Percentiles rank a stretch among this genome's conserved stretches.
Evolutionary conservation across 139 green algal genomes (phyloP).

Genomic region (Coccomyxa sp.): DNA sequence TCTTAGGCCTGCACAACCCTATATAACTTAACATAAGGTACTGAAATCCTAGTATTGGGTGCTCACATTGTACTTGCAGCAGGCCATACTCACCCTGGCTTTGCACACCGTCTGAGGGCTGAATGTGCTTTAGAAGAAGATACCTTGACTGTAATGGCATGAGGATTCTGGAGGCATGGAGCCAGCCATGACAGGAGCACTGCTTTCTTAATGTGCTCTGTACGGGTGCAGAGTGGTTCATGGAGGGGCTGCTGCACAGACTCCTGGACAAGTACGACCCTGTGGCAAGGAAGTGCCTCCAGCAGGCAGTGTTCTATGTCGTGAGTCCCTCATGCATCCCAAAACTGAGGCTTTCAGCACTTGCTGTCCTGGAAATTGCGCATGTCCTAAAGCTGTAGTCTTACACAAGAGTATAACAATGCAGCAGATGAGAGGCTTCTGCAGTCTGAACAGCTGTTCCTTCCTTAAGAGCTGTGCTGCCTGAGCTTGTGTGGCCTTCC

Average conservation of each 20-base stretch:
- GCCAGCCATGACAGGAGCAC: background rate
- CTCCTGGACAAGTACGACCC: constrained; percentile 54
- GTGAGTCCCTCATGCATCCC: too few relatives aligned
- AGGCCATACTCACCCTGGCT: too few relatives aligned
- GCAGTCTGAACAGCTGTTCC: too few relatives aligned
- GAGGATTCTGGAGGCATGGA: constrained; percentile 12
- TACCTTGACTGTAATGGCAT: background rate
- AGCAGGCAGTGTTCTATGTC: constrained; percentile 53
- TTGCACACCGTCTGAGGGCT: background rate
- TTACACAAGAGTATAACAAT: too few relatives aligned
- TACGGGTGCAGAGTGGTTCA: constrained; percentile 22
- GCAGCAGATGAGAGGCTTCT: too few relatives aligned
- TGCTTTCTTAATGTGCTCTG: background rate
- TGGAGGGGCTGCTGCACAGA: constrained; percentile 63
- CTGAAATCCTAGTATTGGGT: background rate
- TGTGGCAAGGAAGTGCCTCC: constrained; percentile 31
- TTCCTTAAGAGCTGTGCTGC: too few relatives aligned
- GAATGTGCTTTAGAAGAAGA: background rate
- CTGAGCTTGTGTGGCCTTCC: too few relatives aligned
- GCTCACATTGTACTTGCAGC: background rate
- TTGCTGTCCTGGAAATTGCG: too few relatives aligned
- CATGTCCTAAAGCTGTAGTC: too few relatives aligned
- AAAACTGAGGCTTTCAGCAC: too few relatives aligned
- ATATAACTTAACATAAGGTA: background rate
- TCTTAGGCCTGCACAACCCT: too few relatives aligned